phyloP scores from a whole-genome alignment of 805 yeast genomes.

The Cyberlindnera samutprakarnensis region DNA sequence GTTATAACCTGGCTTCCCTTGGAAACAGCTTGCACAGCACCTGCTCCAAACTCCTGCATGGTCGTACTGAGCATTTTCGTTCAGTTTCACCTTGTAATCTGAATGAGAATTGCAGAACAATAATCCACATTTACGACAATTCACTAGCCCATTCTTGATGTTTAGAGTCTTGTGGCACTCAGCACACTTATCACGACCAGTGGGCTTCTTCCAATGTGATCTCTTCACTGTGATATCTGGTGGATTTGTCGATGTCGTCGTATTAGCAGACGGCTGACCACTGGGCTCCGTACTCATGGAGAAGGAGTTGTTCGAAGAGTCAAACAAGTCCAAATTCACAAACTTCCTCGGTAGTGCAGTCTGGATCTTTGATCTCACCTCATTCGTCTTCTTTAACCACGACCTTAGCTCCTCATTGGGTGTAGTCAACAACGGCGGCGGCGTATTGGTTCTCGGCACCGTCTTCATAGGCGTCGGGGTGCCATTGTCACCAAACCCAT shows the following conservation, averaged over 20 bases:
- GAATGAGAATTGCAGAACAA: conserved; percentile 65
- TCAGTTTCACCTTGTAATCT: conserved; percentile 41
- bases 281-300: conserved; percentile 8
- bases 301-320: conserved; percentile 21
- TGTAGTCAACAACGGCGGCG: conserved; percentile 6
- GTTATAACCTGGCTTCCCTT: conserved; percentile 43
- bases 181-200: conserved; percentile 36
- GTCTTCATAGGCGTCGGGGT: conserved; percentile 2
- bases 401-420: conserved; percentile 30
- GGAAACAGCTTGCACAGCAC: conserved; percentile 61
- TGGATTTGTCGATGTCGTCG: conserved; percentile 6
- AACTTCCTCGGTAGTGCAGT: conserved; percentile 29
- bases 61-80: conserved; percentile 39
- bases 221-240: conserved; percentile 33
- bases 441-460: neutral
- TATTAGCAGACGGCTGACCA: conserved; percentile 5
- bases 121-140: conserved; percentile 73
- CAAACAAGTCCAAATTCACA: conserved; percentile 43
- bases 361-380: conserved; percentile 30
- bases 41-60: conserved; percentile 58
- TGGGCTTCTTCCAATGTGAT: conserved; percentile 52
- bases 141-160: conserved; percentile 48
- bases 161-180: conserved; percentile 37
- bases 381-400: conserved; percentile 36
- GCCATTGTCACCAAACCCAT: conserved; percentile 26